Evolutionary conservation across 2,329 filamentous ascomycete genomes (phyloP), one percentile per base, ranked within the genome.

Genomic region (Ceratocystis eucalypticola): DNA sequence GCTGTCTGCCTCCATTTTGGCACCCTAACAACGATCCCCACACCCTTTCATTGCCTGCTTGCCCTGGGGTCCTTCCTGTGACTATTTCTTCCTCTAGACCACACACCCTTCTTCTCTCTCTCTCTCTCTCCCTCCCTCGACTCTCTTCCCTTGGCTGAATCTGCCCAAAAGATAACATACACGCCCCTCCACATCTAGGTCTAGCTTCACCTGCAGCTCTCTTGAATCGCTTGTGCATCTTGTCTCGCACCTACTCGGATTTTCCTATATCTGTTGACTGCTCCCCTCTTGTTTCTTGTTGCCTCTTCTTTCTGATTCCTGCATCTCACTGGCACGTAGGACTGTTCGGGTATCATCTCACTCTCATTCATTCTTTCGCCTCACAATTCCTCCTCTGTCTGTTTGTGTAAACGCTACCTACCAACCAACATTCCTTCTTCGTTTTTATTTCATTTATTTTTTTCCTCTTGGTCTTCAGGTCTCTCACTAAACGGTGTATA

Each of bases 321-420:
- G 25, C 50, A 41, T 45, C 64, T 59, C 53, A 65, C 55, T 65
- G 64, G 64, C 64, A 65, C 55, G 64, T 55, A 65, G 53, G 41
- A 65, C 61, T 33, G n/a, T 30, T 63, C 46, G 46, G 61, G 61
- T 63, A 63, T 48, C 46, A 46, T 48, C 61, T 63, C 61, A 63
- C 61, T 63, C 44, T 48, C 61, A 63, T 63, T 63, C 61, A 63
- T 48, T 63, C 61, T 48, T 63, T 63, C 61, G 61, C 61, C 61
- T 63, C 46, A 45, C 61, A 46, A 59, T 63, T 63, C 61, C 61
- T 63, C 25, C 61, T 63, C 61, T 48, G 46, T 25, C 61, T 48
- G 22, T 33, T 33, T 48, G 22, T 33, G 28, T 30, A 59, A 7
- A 37, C 55, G 12, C n/a, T 8, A 30, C 28, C 61, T 48, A n/a